Evolutionary conservation across 805 yeast species (phyloP), one percentile per base, ranked within the genome.

Genomic region (Saturnispora kantuleensis): DNA sequence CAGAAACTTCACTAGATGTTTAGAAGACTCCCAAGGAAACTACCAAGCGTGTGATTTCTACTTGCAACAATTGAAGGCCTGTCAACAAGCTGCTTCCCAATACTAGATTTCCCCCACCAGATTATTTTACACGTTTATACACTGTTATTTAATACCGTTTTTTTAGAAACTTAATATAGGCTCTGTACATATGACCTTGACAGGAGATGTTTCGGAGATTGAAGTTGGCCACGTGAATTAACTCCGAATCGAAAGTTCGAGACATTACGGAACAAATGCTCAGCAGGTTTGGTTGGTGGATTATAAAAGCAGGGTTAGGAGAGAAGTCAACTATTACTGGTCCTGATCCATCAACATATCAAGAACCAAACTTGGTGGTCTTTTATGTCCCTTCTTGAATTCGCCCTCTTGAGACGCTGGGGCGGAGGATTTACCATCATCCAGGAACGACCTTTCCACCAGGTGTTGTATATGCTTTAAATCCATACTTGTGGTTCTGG

Each of bases 1-100:
- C 45, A 83, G 93, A 72, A 79, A 77, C 68, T 87, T 93, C 72
- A 90, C 98, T 54, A 84, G 85, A 73, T 93, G 98, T 73, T 72
- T 93, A 62, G 93, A 84, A 60, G 96, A 87, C 56, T 87, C 93
- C 69, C 71, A 74, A 54, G 98, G 98, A 56, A 88, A 93, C 77
- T 84, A 86, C 86, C 96, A 89, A 70, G 81, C 84, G 55, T 93
- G 98, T 70, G 97, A 89, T 61, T 93, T 77, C 77, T 93, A 93
- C 70, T 74, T 93, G 69, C 97, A 93, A 70, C 97, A 90, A 71
- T 80, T 93, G 66, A 90, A 85, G 73, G 94, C 97, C 16, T 93
- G 98, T 69, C 97, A 93, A 70, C 87, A 84, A 67, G 96, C 96
- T 56, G 74, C 96, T 45, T 76, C 81, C 53, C 85, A 76, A 56